Base-by-base conservation (phyloP, 257 asterid genomes). In the Penstemon newberryi region DNA sequence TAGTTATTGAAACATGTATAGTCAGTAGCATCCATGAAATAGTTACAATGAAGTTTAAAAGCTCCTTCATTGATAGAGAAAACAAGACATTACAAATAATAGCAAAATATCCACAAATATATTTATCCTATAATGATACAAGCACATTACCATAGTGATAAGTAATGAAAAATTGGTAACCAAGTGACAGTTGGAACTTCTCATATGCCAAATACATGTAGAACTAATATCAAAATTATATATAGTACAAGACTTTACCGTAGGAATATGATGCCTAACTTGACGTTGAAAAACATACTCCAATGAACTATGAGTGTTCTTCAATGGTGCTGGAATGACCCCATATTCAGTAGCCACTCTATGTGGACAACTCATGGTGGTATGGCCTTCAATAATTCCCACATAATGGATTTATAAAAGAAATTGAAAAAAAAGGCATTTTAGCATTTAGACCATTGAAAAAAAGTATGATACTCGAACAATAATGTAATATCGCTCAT, bases 231-330 rank as follows among this genome's bases (percentile, higher is more conserved):
- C 2, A 70, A 18, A 39, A 41, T 11, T 51, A 7, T 5, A 56
- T 42, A 11, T 56, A 39, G 47, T 13, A 53, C 3, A 38, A 79
- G 66, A 67, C 72, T 75, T 71, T 74, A 93, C 97, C 63, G 76
- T 61, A 37, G 89, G 77, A 66, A 85, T 71, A 50, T 70, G 89
- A 63, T 77, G 77, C 69, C 79, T 79, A 60, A 90, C 78, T 80
- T 93, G 99, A 8, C 99, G 97, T 50, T 81, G 82, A 69, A 90
- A 93, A 72, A 93, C 95, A 79, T 81, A 93, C 40, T 85, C 95
- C 83, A 87, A 38, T 9, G 89, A 75, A 68, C 70, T 83, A 64
- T 78, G 82, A 10, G 77, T 71, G 75, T 63, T 81, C 83, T 81
- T 91, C 49, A 72, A 76, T n/a, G 88, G 82, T 18, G 92, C 92